Conservation (phyloP, 768 basidiomycete species). For the Trametes meyenii region DNA sequence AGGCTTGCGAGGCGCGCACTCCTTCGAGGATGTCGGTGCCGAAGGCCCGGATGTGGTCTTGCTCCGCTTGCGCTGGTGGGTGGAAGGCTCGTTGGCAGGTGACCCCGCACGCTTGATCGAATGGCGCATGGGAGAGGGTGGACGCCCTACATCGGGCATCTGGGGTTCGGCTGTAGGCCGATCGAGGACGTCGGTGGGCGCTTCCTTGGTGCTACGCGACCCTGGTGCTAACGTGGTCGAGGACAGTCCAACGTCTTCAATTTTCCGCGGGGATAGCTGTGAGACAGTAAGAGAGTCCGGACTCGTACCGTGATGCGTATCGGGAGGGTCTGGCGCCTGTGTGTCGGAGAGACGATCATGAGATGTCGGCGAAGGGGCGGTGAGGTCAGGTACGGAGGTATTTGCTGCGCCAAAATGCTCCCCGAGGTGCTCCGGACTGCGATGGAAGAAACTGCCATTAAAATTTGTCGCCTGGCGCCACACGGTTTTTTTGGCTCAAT, state of each 20-base stretch:
- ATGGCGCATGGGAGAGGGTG: slow-evolving; percentile 44
- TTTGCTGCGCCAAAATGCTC: background rate
- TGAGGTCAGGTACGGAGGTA: background rate
- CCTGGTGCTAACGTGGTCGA: slow-evolving; percentile 8
- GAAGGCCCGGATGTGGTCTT: slow-evolving; percentile 28
- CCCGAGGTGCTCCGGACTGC: slow-evolving; percentile 7
- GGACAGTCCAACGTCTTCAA: background rate
- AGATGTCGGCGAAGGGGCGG: background rate
- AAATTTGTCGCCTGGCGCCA: background rate
- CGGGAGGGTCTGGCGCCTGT: background rate
- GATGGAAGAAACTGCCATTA: background rate
- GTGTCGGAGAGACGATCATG: background rate
- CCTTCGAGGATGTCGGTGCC: slow-evolving; percentile 15
- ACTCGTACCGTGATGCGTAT: background rate
- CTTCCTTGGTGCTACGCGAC: background rate
- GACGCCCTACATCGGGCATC: slow-evolving; percentile 11
- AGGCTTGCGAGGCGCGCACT: slow-evolving; percentile 14
- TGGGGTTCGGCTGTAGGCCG: slow-evolving; percentile 12
- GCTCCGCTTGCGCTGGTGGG: slow-evolving; percentile 36
- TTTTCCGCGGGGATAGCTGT: slow-evolving; percentile 47
- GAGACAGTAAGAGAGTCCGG: background rate
- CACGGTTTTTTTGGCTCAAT: background rate
- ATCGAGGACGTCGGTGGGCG: slow-evolving; percentile 13
- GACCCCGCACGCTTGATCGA: slow-evolving; percentile 52
- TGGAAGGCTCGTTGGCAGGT: slow-evolving; percentile 23